These are phyloP conservation scores for Elsinoe perseae DNA, from an alignment of 2,329 filamentous ascomycete genomes.

Conservation along the genomic window DNA sequence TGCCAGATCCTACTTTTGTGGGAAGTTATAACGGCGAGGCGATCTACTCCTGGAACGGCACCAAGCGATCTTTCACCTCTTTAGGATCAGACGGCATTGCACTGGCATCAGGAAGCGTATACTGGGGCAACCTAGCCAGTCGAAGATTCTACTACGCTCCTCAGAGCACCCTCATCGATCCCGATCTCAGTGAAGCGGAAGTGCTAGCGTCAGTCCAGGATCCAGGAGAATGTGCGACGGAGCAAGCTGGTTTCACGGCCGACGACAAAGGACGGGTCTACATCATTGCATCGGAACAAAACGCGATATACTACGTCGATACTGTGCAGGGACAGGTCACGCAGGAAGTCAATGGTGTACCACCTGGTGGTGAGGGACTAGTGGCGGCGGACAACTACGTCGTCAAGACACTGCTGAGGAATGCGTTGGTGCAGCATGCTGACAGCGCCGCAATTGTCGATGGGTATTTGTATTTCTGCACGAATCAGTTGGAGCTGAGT, in stretches of 20 bases:
- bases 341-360: slow-evolving; percentile 30
- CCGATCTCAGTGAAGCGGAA: slow-evolving; percentile 29
- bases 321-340: slow-evolving; percentile 31
- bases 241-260: slow-evolving; percentile 38
- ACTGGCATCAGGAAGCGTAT: slow-evolving; percentile 35
- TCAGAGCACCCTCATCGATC: slow-evolving; percentile 31
- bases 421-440: slow-evolving; percentile 37
- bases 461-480: slow-evolving; percentile 38
- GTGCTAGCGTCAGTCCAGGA: slow-evolving; percentile 33
- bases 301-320: slow-evolving; percentile 39
- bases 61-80: slow-evolving; percentile 21
- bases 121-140: slow-evolving; percentile 38
- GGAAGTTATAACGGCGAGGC: slow-evolving; percentile 31
- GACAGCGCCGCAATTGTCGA: slow-evolving; percentile 36
- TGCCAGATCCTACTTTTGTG: slow-evolving; percentile 35
- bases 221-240: slow-evolving; percentile 34
- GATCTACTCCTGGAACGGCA: slow-evolving; percentile 26
- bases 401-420: slow-evolving; percentile 35
- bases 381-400: slow-evolving; percentile 33
- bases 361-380: slow-evolving; percentile 28
- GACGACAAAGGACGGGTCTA: slow-evolving; percentile 37
- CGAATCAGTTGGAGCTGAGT: slow-evolving; percentile 35
- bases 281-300: slow-evolving; percentile 37
- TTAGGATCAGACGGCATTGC: slow-evolving; percentile 31
- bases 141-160: slow-evolving; percentile 37